Base-by-base conservation (phyloP, 2,329 filamentous ascomycete genomes). In the Paecilomyces fulvus region DNA sequence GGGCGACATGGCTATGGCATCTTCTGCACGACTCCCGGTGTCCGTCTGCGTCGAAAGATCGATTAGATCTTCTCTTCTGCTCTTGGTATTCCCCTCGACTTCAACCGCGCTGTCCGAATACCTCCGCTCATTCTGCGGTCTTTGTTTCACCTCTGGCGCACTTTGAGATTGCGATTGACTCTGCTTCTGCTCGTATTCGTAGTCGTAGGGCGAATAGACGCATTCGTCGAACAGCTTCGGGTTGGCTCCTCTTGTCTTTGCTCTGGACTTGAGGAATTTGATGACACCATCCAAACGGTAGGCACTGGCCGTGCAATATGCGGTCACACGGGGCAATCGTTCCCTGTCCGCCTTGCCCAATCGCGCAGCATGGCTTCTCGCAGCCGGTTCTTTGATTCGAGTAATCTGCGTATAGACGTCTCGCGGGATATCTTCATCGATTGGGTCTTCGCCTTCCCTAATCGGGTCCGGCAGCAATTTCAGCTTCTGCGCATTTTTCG, bases 341-440 rank as follows among this genome's bases (percentile, higher is more conserved):
- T 90, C 88, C 56, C 94, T 83, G 71, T 99, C 94, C 43, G 92
- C 92, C 73, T 97, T 99, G 37, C 94, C 94, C 46, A 99, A 75
- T 56, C 92, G 81, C 28, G 94, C 94, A 14, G 94, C 94, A 79
- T 97, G 92, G 65, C 94, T 83, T 59, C 94, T 81, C 8, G 94
- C 94, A 0, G 88, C 96, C 0, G 92, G 92, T 68, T 99, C 94
- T 72, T 97, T 97, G 75, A 99, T 99, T 49, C 94, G 83, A 8
- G 92, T 96, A 71, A 96, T 97, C 72, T 99, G 94, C 25, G 92
- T 92, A 75, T 99, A 99, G 30, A 99, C 94, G 70, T 99, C 94
- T 61, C 92, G 81, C 9, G 92, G 91, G 66, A 90, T 94, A 73
- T 96, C 92, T 67, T 96, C 92, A 60, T 97, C 92, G 61, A 79